Evolutionary conservation across 441 rosid genomes (phyloP).

Genomic region (Biscutella laevigata): DNA sequence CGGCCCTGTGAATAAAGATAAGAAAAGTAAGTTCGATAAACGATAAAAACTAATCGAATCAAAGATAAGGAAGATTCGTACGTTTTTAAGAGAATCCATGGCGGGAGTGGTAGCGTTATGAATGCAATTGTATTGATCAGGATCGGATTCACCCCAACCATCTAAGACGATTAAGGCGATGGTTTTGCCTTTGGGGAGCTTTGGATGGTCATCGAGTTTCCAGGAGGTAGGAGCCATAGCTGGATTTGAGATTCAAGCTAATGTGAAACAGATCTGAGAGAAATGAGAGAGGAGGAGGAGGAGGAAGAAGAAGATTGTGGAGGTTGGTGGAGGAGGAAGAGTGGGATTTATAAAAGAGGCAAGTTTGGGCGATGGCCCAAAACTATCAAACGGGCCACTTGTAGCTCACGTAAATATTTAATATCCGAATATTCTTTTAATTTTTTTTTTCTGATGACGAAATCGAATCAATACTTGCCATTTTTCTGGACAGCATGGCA

Average conservation of each 20-base stretch:
- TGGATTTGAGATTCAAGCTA: slow-evolving; percentile 20
- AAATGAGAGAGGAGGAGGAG: background rate
- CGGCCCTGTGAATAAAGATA: slow-evolving; percentile 34
- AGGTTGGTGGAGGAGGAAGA: slow-evolving; percentile 20
- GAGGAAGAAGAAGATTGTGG: no score
- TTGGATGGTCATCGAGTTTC: slow-evolving; percentile 77
- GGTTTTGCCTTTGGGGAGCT: slow-evolving; percentile 67
- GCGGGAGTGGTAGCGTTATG: slow-evolving; percentile 82
- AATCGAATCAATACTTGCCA: no score
- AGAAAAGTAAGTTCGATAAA: background rate
- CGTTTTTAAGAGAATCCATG: slow-evolving; percentile 87
- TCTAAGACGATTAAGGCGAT: slow-evolving; percentile 74
- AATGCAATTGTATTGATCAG: slow-evolving; percentile 79
- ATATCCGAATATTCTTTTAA: slow-evolving; percentile 19
- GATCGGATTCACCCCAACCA: slow-evolving; percentile 92
- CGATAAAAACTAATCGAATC: background rate
- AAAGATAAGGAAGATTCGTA: slow-evolving; percentile 2
- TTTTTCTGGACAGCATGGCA: no score
- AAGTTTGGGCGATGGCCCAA: slow-evolving; percentile 7
- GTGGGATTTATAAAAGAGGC: slow-evolving; percentile 20
- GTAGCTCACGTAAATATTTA: slow-evolving; percentile 1
- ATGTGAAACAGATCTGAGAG: slow-evolving; percentile 8
- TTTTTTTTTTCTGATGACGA: no score
- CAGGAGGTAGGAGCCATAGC: slow-evolving; percentile 28
- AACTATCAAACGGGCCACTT: slow-evolving; percentile 18